Evolutionary conservation across 768 basidiomycete genomes (phyloP).

Genomic region (Boletus fagicola): DNA sequence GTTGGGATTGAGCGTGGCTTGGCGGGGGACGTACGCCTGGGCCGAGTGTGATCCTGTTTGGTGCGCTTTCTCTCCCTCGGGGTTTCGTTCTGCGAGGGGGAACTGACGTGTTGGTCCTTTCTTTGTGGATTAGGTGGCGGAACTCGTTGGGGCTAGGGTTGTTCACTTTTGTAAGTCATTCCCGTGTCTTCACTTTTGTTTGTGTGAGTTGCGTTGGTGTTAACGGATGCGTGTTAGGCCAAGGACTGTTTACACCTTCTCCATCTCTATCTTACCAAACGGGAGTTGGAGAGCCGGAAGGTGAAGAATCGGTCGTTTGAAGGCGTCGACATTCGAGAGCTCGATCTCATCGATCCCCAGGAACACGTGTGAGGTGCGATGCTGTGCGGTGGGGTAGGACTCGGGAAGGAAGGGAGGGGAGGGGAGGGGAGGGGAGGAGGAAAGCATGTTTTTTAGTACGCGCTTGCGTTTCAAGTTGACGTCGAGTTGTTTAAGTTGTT

Average conservation of each 20-base stretch:
- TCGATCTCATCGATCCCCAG: conserved; percentile 57
- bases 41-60: conserved; percentile 72
- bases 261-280: conserved; percentile 68
- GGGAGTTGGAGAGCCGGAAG: conserved; percentile 64
- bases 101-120: not conserved
- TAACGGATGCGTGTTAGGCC: conserved; percentile 38
- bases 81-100: not conserved
- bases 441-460: not conserved
- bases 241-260: conserved; percentile 68
- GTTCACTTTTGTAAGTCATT: conserved; percentile 49
- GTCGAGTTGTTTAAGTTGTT: too few species aligned
- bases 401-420: too few species aligned
- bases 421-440: too few species aligned
- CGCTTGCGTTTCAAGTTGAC: not conserved
- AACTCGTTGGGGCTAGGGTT: conserved; percentile 67
- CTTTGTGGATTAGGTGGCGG: conserved; percentile 46
- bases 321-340: conserved; percentile 64
- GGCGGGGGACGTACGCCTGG: conserved; percentile 61
- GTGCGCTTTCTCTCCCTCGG: conserved; percentile 32
- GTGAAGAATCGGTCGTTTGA: conserved; percentile 70
- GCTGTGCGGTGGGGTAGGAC: not conserved
- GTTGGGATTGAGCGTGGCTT: conserved; percentile 46
- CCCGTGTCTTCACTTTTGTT: too few species aligned
- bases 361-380: conserved; percentile 8
- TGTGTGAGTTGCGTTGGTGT: too few species aligned